A percentile compares a stretch with the other conserved stretches of the same genome.
phyloP scores from a whole-genome alignment of 1,284 basidiomycete genomes.

The Butyriboletus appendiculatus region DNA sequence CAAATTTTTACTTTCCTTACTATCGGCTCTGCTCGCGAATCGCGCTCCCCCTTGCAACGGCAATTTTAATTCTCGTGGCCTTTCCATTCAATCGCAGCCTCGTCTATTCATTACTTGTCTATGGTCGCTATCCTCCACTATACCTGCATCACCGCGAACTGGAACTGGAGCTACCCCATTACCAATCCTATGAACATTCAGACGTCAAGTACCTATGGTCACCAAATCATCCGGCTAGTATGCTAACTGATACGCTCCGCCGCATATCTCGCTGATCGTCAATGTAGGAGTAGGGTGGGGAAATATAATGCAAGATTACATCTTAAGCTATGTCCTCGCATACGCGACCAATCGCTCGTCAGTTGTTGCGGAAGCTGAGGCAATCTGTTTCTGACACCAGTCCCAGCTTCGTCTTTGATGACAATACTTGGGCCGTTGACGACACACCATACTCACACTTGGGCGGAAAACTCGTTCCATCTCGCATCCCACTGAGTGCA shows the following conservation, averaged over 20 bases:
- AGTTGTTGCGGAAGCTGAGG: slow-evolving; percentile 11
- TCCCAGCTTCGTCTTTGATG: slow-evolving; percentile 42
- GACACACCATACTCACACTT: slow-evolving; percentile 30
- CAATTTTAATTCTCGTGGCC: slow-evolving; percentile 17
- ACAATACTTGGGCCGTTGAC: slow-evolving; percentile 38
- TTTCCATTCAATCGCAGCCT: slow-evolving; percentile 32
- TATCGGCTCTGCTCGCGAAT: slow-evolving; percentile 4
- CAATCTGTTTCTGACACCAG: not conserved
- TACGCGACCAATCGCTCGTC: slow-evolving; percentile 37
- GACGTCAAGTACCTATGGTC: slow-evolving; percentile 33
- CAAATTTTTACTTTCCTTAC: not conserved
- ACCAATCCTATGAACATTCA: slow-evolving; percentile 21
- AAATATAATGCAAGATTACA: slow-evolving; percentile 44
- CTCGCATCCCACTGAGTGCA: slow-evolving; percentile 36
- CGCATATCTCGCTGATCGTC: slow-evolving; percentile 5
- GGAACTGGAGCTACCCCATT: slow-evolving; percentile 23
- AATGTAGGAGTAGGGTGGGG: slow-evolving; percentile 39
- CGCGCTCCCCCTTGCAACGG: slow-evolving; percentile 4
- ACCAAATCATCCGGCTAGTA: slow-evolving; percentile 30
- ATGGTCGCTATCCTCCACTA: slow-evolving; percentile 28
- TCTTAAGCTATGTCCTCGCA: slow-evolving; percentile 37
- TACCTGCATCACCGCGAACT: slow-evolving; percentile 14
- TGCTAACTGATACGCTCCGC: not conserved
- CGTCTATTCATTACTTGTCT: slow-evolving; percentile 12
- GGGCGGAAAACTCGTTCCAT: slow-evolving; percentile 36